Evolutionary conservation across 2,329 filamentous ascomycete species (phyloP), one percentile per base, ranked within the genome.

Genomic region (Diaporthe aspalathi): DNA sequence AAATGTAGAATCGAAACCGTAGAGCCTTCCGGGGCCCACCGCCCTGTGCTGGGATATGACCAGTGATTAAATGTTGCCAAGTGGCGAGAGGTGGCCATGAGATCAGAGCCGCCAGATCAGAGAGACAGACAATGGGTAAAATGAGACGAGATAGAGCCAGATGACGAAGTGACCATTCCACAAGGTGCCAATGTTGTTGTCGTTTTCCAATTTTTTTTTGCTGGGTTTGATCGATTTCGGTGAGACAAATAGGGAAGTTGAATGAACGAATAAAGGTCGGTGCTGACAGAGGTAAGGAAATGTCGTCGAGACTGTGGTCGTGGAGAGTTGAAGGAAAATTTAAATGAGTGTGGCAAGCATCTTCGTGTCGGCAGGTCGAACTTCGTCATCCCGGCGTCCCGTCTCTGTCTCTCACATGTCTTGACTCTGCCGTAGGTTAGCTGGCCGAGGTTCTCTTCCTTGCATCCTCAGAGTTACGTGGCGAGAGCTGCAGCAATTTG

Each of bases 401-500:
- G 38, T 47, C 62, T 29, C 35, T 67, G 50, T 68, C 56, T 53
- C 50, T 68, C 40, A 35, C n/a, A 45, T 38, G n/a, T 43, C 57
- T 38, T 27, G 14, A 6, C 56, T 69, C n/a, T 68, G 69, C 24
- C 75, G 66, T 43, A 73, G 22, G 47, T 74, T 77, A 68, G 69
- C 52, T 68, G 67, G 40, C 56, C 8, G 65, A 54, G 32, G 62
- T 38, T 67, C 78, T 80, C 75, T 81, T 80, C 77, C 83, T 85
- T 52, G 80, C 82, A 73, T 91, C 89, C 16, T 82, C 80, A 27
- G 89, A 91, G 54, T 80, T 79, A 32, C 87, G 84, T 27, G 88
- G 85, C 24, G 86, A 86, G 57, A 95, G 85, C 63, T 94, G 90
- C 63, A 96, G 83, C 66, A 95, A 81, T 80, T 90, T 92, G 14